Evolutionary conservation across 768 basidiomycete genomes (phyloP), one percentile per base, ranked within the genome.

Genomic region (Filobasidium floriforme): DNA sequence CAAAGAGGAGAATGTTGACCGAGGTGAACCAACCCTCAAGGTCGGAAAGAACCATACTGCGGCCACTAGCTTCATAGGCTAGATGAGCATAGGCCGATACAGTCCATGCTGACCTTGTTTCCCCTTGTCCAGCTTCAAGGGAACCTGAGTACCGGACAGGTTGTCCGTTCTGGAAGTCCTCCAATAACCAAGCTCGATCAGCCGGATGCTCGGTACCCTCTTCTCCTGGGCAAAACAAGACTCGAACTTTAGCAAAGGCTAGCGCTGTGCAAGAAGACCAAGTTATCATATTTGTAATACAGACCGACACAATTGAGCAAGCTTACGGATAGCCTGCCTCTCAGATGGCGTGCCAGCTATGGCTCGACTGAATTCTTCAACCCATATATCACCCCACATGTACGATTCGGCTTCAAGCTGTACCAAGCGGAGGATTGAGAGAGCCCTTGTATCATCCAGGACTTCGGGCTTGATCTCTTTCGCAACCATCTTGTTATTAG

Each of bases 121-220:
- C 9, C 9, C 52, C 52, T 54, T 54, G 52, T 11, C 52, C 52
- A 11, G 52, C 52, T 54, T 54, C 52, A 9, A 54, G 9, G 22
- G 52, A 54, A 9, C 52, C 52, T 22, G 26, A 54, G 52, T n/a
- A 54, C 26, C 52, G 10, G 52, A 54, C 52, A 26, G 26, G 52
- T 26, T 54, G 10, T 18, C 52, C 52, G 9, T 11, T 9, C 22
- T 54, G 52, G 22, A 54, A 54, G 11, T 11, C 52, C 26, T 54
- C 52, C 52, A 54, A 54, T 24, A 24, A 9, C 52, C 52, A 54
- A 24, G 26, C 52, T 54, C 18, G 10, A 10, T 10, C 43, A 10
- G 43, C 43, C 19, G 19, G 43, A 44, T 19, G 10, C 10, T 10
- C 10, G 19, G 10, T 44, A 10, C 10, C 10, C 43, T 44, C 43